phyloP scores from a whole-genome alignment of 2,329 filamentous ascomycete genomes.

The Hyphodiscus sp. region DNA sequence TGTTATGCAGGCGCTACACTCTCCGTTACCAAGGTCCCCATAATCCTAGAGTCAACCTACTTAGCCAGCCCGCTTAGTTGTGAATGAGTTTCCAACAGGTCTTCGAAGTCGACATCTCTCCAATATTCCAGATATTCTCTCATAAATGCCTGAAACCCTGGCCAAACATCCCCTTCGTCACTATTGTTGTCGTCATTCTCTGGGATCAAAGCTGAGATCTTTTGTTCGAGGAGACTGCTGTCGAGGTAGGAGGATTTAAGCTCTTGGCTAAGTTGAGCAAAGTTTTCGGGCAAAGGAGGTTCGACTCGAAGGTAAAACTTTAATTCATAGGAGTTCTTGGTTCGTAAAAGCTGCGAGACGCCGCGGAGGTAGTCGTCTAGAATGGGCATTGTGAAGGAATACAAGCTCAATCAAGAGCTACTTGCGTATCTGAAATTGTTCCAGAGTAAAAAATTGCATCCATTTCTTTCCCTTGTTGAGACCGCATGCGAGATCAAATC shows the following conservation, averaged over 20 bases:
- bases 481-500: too few relatives aligned
- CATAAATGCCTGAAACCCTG: conserved; percentile 71
- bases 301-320: conserved; percentile 70
- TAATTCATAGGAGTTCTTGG: conserved; percentile 58
- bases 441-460: too few relatives aligned
- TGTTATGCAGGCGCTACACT: conserved; percentile 66
- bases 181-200: conserved; percentile 58
- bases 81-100: conserved; percentile 69
- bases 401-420: neutral
- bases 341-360: conserved; percentile 54
- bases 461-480: too few relatives aligned
- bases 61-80: conserved; percentile 67
- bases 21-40: conserved; percentile 3
- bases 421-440: too few relatives aligned
- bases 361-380: conserved; percentile 62
- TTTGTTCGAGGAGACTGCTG: conserved; percentile 49
- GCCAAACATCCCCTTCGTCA: conserved; percentile 63
- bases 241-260: conserved; percentile 50
- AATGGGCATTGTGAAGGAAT: conserved; percentile 45
- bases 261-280: conserved; percentile 61
- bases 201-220: conserved; percentile 58
- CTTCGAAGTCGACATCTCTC: conserved; percentile 70
- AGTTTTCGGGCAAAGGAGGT: conserved; percentile 60
- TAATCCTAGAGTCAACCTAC: conserved; percentile 41
- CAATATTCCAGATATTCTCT: conserved; percentile 76